Conservation (phyloP, 2,329 filamentous ascomycete species). For the Botryotinia narcissicola region DNA sequence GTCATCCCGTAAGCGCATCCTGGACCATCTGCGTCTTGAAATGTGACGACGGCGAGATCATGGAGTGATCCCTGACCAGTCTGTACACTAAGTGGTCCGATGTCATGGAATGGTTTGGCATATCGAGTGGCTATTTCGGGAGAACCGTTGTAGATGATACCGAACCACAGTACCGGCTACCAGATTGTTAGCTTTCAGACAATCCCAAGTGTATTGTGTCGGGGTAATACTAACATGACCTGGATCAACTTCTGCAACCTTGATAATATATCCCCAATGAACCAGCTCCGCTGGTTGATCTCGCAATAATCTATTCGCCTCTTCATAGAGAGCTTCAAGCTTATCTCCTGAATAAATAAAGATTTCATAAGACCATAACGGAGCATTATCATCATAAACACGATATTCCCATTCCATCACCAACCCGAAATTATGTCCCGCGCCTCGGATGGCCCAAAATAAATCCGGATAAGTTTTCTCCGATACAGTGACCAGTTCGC, state of each 20-base stretch:
- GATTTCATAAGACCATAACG: conserved; percentile 3
- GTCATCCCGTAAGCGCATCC: conserved; percentile 8
- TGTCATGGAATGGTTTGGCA: not conserved
- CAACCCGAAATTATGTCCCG: conserved; percentile 45
- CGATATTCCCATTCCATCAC: conserved; percentile 35
- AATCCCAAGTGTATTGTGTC: not conserved
- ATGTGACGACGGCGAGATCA: conserved; percentile 4
- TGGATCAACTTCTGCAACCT: not conserved
- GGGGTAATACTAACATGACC: not conserved
- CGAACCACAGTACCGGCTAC: conserved; percentile 7
- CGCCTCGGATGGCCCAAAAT: conserved; percentile 44
- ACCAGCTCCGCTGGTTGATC: conserved; percentile 11
- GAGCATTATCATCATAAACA: conserved; percentile 6
- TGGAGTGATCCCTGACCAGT: not conserved
- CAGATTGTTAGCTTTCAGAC: not conserved
- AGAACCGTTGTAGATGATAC: conserved; percentile 3
- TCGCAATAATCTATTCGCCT: not conserved
- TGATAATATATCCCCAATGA: conserved; percentile 13
- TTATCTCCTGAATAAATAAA: conserved; percentile 9
- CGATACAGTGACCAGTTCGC: conserved; percentile 41
- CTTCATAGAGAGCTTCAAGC: not conserved
- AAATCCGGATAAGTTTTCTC: conserved; percentile 44
- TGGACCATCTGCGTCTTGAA: not conserved
- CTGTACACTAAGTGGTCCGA: not conserved
- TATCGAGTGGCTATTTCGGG: conserved; percentile 1